Evolutionary conservation across 2,329 filamentous ascomycete species (phyloP).

Genomic region (Eutypella sp.): DNA sequence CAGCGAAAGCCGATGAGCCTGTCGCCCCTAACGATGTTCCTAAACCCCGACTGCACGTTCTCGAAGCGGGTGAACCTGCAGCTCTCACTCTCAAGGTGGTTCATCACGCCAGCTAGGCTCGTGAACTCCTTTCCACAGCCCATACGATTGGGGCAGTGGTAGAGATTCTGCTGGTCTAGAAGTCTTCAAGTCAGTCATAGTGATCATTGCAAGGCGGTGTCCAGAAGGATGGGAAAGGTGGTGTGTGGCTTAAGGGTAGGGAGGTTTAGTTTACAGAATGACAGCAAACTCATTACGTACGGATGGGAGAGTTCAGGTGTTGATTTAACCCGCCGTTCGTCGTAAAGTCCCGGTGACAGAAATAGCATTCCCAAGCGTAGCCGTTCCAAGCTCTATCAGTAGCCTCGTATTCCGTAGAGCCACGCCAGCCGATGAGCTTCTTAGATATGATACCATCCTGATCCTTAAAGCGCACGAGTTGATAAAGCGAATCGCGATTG

Average conservation of each 20-base stretch:
- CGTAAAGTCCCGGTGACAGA: slow-evolving; percentile 45
- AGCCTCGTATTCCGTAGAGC: slow-evolving; percentile 30
- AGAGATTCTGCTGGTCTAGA: slow-evolving; percentile 2
- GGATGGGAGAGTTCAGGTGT: slow-evolving; percentile 49
- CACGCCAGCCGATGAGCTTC: slow-evolving; percentile 42
- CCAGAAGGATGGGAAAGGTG: not conserved
- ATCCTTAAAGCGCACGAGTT: slow-evolving; percentile 41
- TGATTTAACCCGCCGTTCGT: slow-evolving; percentile 34
- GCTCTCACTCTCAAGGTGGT: slow-evolving; percentile 6
- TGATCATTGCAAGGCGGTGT: not conserved
- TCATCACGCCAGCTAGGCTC: slow-evolving; percentile 2
- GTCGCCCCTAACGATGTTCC: not conserved
- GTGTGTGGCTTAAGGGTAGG: too few species aligned
- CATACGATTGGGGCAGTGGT: slow-evolving; percentile 3
- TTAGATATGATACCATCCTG: slow-evolving; percentile 44
- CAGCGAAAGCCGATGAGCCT: not conserved
- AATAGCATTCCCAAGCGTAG: slow-evolving; percentile 43
- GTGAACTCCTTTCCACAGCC: slow-evolving; percentile 2
- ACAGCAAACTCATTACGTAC: slow-evolving; percentile 29
- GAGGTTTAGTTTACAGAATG: too few species aligned
- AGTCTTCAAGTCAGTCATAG: not conserved
- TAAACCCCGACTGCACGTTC: not conserved
- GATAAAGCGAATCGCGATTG: slow-evolving; percentile 44
- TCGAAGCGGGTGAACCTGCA: slow-evolving; percentile 2
- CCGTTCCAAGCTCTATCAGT: slow-evolving; percentile 41